Evolutionary conservation across 768 basidiomycete genomes (phyloP).

Genomic region (Tulasnella sp.): DNA sequence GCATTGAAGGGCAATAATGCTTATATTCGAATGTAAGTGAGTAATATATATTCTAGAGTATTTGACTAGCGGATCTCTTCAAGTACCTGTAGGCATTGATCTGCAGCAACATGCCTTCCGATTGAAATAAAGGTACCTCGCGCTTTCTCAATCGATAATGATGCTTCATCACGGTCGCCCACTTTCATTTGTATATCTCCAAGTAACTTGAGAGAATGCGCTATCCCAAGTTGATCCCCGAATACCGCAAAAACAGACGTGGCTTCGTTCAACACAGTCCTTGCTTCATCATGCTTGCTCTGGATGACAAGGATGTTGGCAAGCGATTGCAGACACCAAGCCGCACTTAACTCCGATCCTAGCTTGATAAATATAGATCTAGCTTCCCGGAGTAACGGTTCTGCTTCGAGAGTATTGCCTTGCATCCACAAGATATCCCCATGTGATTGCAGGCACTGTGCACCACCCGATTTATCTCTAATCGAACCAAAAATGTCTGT

Average conservation of each 20-base stretch:
- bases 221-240: not conserved
- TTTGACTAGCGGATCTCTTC: too few species aligned
- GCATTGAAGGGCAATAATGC: too few species aligned
- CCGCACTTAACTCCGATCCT: not conserved
- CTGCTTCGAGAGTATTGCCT: not conserved
- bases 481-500: too few species aligned
- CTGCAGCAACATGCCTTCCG: too few species aligned
- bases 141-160: too few species aligned
- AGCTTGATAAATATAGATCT: not conserved
- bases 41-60: too few species aligned
- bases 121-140: too few species aligned
- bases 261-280: not conserved
- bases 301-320: not conserved
- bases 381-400: not conserved
- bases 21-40: too few species aligned
- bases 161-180: not conserved
- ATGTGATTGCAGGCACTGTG: not conserved
- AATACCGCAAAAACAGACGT: too few species aligned
- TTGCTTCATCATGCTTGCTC: not conserved
- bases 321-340: not conserved
- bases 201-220: not conserved
- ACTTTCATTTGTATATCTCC: not conserved
- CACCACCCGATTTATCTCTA: too few species aligned
- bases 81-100: too few species aligned
- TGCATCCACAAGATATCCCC: not conserved